phyloP scores from a whole-genome alignment of 805 yeast species.

The Nakazawaea wyomingensis region DNA sequence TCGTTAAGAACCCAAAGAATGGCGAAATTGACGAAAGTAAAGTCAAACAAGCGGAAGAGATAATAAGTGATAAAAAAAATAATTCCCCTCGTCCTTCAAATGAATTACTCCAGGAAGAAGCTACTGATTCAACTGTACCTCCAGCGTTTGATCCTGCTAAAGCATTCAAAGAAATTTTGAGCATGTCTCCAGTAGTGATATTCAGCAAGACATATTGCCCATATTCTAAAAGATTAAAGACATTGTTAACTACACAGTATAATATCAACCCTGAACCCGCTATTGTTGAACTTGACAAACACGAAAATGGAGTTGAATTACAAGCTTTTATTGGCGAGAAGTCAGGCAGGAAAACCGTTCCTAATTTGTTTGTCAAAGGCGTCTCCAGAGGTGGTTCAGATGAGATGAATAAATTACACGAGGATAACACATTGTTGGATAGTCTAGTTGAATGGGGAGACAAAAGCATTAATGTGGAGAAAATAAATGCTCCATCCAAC shows the following conservation, averaged over 20 bases:
- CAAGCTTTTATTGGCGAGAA: constrained; percentile 64
- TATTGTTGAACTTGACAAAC: constrained; percentile 79
- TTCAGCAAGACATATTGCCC: constrained; percentile 70
- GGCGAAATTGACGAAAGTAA: constrained; percentile 38
- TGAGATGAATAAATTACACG: constrained; percentile 64
- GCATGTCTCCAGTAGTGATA: constrained; percentile 59
- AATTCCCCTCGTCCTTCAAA: constrained; percentile 3
- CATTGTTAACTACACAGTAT: constrained; percentile 56
- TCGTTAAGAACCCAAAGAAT: constrained; percentile 25
- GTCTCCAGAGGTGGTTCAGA: constrained; percentile 84
- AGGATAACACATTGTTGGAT: constrained; percentile 45
- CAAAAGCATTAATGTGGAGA: constrained; percentile 41
- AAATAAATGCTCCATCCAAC: constrained; percentile 55
- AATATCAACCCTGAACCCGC: constrained; percentile 65
- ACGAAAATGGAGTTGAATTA: constrained; percentile 66
- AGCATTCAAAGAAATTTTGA: constrained; percentile 52
- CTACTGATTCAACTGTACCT: constrained; percentile 1
- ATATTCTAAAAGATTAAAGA: constrained; percentile 66
- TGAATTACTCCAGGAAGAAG: constrained; percentile 14
- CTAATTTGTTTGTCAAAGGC: constrained; percentile 76
- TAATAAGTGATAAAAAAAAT: constrained; percentile 10
- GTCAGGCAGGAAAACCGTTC: constrained; percentile 85
- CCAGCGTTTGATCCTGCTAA: constrained; percentile 41
- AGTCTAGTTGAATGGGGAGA: constrained; percentile 61
- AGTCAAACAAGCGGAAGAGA: constrained; percentile 33